A percentile compares a stretch with the other conserved stretches of the same genome.
phyloP scores from a whole-genome alignment of 2,329 filamentous ascomycete species.

The Microcera coccophila region DNA sequence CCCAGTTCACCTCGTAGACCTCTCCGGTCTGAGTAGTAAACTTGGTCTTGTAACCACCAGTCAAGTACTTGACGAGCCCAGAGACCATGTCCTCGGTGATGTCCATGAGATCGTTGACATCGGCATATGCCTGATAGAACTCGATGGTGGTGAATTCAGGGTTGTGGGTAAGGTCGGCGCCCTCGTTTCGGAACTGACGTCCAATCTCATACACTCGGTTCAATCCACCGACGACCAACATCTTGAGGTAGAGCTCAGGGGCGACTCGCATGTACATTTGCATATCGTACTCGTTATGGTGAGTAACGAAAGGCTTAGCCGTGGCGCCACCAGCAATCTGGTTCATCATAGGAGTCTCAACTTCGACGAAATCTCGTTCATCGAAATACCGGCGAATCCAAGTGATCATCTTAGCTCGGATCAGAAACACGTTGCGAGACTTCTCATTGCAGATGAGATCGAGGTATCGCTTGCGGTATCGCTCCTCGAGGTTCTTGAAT shows the following conservation, averaged over 20 bases:
- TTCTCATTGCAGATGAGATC: constrained; percentile 96
- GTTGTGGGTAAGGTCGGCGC: constrained; percentile 74
- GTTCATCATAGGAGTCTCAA: constrained; percentile 98
- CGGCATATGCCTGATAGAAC: constrained; percentile 93
- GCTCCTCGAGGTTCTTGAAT: constrained; percentile 91
- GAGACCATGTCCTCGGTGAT: constrained; percentile 92
- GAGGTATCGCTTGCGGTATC: constrained; percentile 88
- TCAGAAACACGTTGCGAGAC: constrained; percentile 78
- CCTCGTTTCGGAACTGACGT: constrained; percentile 92
- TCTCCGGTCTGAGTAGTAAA: constrained; percentile 87
- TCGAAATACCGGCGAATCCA: constrained; percentile 90
- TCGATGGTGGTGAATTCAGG: constrained; percentile 96
- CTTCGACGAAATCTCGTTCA: constrained; percentile 81
- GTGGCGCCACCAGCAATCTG: constrained; percentile 93
- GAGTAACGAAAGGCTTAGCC: constrained; percentile 85
- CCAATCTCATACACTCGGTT: constrained; percentile 96
- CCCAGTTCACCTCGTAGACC: constrained; percentile 90
- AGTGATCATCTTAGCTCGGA: constrained; percentile 79
- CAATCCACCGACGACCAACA: constrained; percentile 87
- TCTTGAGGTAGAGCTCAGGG: constrained; percentile 95
- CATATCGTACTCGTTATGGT: constrained; percentile 95
- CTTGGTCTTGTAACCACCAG: constrained; percentile 77
- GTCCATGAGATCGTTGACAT: constrained; percentile 77
- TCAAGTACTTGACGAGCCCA: constrained; percentile 81
- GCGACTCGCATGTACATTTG: constrained; percentile 93